Percentiles rank a stretch among this genome's conserved stretches.
These are phyloP conservation scores for Xylaria sp. DNA, from an alignment of 2,329 filamentous ascomycete species.

Conservation along the genomic window DNA sequence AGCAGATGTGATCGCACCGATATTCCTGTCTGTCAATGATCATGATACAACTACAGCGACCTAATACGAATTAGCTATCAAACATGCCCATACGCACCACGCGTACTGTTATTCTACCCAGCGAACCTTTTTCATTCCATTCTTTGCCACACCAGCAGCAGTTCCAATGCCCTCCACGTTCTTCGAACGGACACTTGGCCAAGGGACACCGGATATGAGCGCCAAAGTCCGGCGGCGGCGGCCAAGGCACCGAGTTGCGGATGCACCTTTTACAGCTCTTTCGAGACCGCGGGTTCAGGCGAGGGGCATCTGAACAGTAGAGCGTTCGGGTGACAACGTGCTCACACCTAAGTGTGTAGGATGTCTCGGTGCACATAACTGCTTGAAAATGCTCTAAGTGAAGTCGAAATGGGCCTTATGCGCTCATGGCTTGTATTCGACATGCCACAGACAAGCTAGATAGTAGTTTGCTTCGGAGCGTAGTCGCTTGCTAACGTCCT, in stretches of 20 bases:
- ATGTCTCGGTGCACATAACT: slow-evolving; percentile 61
- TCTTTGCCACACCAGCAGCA: slow-evolving; percentile 66
- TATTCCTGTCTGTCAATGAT: slow-evolving; percentile 60
- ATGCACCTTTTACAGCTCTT: slow-evolving; percentile 57
- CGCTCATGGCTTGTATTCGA: neutral
- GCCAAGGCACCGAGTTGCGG: slow-evolving; percentile 57
- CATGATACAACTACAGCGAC: slow-evolving; percentile 64
- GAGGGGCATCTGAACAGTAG: slow-evolving; percentile 57
- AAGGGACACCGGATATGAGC: slow-evolving; percentile 56
- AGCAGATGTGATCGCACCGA: slow-evolving; percentile 65
- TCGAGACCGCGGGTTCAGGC: slow-evolving; percentile 40
- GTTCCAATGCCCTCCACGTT: slow-evolving; percentile 61
- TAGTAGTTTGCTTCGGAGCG: neutral
- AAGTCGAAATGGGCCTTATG: neutral
- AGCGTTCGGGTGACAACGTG: slow-evolving; percentile 58
- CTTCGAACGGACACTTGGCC: slow-evolving; percentile 60
- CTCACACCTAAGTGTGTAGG: slow-evolving; percentile 62
- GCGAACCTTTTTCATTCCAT: slow-evolving; percentile 57
- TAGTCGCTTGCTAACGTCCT: neutral
- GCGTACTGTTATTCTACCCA: neutral
- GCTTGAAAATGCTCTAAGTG: slow-evolving; percentile 2
- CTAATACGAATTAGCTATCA: slow-evolving; percentile 37
- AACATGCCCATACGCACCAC: neutral
- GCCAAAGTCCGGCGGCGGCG: slow-evolving; percentile 58
- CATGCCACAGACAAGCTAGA: neutral